These are phyloP conservation scores for Zygosaccharomyces pseudobailii DNA, from an alignment of 1,139 yeast species.

Conservation along the genomic window DNA sequence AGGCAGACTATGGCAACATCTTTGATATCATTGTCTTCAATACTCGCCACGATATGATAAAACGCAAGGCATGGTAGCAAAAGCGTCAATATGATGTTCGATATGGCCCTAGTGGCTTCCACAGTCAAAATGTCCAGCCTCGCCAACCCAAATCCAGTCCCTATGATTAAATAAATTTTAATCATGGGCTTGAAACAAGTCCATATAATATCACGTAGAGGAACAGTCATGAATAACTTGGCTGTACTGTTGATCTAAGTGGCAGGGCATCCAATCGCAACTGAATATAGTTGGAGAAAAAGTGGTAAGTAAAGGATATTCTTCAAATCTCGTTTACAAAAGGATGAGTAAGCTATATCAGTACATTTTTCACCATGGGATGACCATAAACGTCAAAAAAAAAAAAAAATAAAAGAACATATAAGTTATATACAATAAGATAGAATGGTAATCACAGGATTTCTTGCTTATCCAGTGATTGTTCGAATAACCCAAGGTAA, in stretches of 20 bases:
- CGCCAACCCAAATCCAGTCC: conserved; percentile 65
- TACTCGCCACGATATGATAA: conserved; percentile 66
- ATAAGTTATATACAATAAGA: background rate
- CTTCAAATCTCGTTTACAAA: background rate
- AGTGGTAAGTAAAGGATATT: background rate
- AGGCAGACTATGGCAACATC: conserved; percentile 71
- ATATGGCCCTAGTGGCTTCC: conserved; percentile 67
- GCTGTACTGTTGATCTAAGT: background rate
- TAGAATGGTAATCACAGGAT: background rate
- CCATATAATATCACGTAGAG: conserved; percentile 69
- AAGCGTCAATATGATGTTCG: conserved; percentile 64
- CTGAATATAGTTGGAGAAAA: background rate
- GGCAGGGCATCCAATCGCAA: background rate
- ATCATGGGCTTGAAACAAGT: conserved; percentile 85
- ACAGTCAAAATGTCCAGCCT: conserved; percentile 63
- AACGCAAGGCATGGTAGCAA: conserved; percentile 79
- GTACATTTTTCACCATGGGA: background rate
- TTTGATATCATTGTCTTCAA: conserved; percentile 69
- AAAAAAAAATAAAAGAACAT: background rate
- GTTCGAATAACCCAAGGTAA: too few relatives aligned
- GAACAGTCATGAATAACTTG: conserved; percentile 30
- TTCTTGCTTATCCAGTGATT: too few relatives aligned
- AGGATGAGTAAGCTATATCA: background rate
- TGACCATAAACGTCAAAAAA: background rate
- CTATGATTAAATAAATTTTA: conserved; percentile 79